Percentiles rank a stretch among this genome's conserved stretches.
Evolutionary conservation across 2,329 filamentous ascomycete species (phyloP).

Genomic region (Fusarium camptoceras): DNA sequence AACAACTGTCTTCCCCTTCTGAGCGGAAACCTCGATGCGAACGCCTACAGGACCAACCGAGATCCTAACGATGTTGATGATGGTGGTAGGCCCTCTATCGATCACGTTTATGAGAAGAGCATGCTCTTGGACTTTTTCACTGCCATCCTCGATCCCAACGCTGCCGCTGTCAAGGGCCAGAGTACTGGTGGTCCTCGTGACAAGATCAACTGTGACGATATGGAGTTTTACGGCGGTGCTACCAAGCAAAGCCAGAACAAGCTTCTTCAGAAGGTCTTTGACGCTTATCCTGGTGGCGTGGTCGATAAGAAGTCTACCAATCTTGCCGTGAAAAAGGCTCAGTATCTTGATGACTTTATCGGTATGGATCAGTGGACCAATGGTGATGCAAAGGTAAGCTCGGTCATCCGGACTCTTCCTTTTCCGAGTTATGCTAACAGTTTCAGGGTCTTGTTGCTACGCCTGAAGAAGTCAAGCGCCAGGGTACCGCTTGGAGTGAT

Average conservation of each 20-base stretch:
- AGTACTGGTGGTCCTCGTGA: not conserved
- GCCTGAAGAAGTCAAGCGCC: not conserved
- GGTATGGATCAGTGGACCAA: slow-evolving; percentile 23
- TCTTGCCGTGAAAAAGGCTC: rapidly evolving
- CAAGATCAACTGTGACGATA: slow-evolving; percentile 24
- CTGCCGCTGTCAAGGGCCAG: not conserved
- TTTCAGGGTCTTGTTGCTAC: not conserved
- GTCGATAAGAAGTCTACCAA: not conserved
- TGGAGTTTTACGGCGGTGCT: slow-evolving; percentile 4
- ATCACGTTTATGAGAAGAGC: slow-evolving; percentile 33
- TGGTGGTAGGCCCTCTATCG: not conserved
- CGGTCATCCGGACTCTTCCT: too few relatives aligned
- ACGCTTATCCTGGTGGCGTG: slow-evolving; percentile 3
- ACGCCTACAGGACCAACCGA: not conserved
- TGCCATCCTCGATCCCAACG: not conserved
- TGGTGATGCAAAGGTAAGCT: slow-evolving; percentile 9
- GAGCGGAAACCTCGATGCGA: not conserved
- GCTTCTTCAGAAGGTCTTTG: slow-evolving; percentile 1
- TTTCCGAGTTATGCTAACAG: not conserved
- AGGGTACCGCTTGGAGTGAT: too few relatives aligned
- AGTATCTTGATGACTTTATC: slow-evolving; percentile 17
- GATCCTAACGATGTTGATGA: too few relatives aligned
- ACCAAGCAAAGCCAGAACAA: rapidly evolving
- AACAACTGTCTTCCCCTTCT: not conserved
- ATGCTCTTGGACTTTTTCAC: slow-evolving; percentile 18